phyloP scores from a whole-genome alignment of 1,284 basidiomycete species.

The Fomitopsis betulina region DNA sequence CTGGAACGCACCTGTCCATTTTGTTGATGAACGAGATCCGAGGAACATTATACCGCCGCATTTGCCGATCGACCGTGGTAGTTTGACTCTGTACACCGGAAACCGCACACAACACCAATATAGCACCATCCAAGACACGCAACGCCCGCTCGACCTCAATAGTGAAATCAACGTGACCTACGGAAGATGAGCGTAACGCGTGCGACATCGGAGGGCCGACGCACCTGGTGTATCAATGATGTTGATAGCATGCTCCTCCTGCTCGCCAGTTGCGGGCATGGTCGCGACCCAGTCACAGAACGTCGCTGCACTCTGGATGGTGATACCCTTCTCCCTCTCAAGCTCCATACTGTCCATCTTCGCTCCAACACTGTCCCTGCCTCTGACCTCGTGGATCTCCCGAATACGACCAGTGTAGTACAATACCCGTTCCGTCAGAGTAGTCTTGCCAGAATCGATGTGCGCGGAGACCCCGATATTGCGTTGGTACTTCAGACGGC shows the following conservation, averaged over 20 bases:
- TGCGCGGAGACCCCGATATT: constrained; percentile 89
- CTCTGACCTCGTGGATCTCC: constrained; percentile 96
- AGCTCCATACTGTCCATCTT: constrained; percentile 99
- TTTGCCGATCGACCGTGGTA: constrained; percentile 98
- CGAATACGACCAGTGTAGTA: constrained; percentile 96
- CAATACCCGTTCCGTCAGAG: constrained; percentile 94
- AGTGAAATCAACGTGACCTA: constrained; percentile 98
- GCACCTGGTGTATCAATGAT: constrained; percentile 98
- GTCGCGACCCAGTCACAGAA: constrained; percentile 94
- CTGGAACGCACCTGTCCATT: constrained; percentile 79
- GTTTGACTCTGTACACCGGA: constrained; percentile 99
- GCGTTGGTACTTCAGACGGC: constrained; percentile 60
- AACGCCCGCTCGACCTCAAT: constrained; percentile 98
- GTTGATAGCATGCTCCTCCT: constrained; percentile 90
- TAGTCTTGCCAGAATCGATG: constrained; percentile 98
- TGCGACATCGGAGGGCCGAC: constrained; percentile 8
- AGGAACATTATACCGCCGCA: constrained; percentile 95
- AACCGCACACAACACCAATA: constrained; percentile 95
- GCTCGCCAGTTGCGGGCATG: constrained; percentile 57
- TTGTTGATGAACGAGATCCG: constrained; percentile 98
- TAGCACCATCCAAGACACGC: constrained; percentile 94
- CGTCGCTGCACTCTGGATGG: constrained; percentile 97
- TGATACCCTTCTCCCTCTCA: constrained; percentile 98
- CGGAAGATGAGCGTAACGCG: neutral
- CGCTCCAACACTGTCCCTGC: constrained; percentile 92